A percentile compares a stretch with the other conserved stretches of the same genome.
Conservation (phyloP, 192 early-diverging fungal species). For the Coemansia sp. region DNA sequence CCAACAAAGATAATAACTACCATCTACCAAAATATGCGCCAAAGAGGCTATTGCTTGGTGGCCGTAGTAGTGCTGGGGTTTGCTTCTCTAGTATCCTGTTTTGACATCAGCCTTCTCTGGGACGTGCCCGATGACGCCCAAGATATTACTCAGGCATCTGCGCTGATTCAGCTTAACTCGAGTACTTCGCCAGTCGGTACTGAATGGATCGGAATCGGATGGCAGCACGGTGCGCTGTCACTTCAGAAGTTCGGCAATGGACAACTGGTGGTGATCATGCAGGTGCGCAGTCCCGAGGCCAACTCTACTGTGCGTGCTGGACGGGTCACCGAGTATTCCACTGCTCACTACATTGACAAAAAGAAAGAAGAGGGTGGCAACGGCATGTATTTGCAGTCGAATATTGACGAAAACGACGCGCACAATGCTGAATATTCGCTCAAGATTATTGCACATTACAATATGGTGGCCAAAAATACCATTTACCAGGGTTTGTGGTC, state of each 20-base stretch:
- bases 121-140: slow-evolving; percentile 36
- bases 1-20: no score
- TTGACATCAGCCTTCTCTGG: slow-evolving; percentile 42
- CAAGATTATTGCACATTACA: slow-evolving; percentile 51
- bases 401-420: slow-evolving; percentile 31
- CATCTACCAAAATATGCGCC: no score
- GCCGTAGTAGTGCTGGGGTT: not conserved
- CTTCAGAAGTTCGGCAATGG: slow-evolving; percentile 35
- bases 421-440: slow-evolving; percentile 17
- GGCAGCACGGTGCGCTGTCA: slow-evolving; percentile 39
- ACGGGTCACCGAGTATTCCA: slow-evolving; percentile 39
- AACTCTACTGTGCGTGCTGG: slow-evolving; percentile 32
- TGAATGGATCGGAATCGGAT: slow-evolving; percentile 50
- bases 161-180: slow-evolving; percentile 34
- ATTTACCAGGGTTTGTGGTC: slow-evolving; percentile 55
- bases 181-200: slow-evolving; percentile 40
- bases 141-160: slow-evolving; percentile 42
- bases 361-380: not conserved
- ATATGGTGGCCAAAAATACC: slow-evolving; percentile 53
- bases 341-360: slow-evolving; percentile 38
- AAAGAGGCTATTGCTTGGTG: not conserved
- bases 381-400: slow-evolving; percentile 45
- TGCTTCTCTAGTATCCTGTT: not conserved
- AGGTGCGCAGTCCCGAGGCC: slow-evolving; percentile 30
- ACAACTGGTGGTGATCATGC: slow-evolving; percentile 34